Percentiles rank a stretch among this genome's conserved stretches.
phyloP scores from a whole-genome alignment of 2,329 filamentous ascomycete species.

The Pseudohalonectria lignicola region DNA sequence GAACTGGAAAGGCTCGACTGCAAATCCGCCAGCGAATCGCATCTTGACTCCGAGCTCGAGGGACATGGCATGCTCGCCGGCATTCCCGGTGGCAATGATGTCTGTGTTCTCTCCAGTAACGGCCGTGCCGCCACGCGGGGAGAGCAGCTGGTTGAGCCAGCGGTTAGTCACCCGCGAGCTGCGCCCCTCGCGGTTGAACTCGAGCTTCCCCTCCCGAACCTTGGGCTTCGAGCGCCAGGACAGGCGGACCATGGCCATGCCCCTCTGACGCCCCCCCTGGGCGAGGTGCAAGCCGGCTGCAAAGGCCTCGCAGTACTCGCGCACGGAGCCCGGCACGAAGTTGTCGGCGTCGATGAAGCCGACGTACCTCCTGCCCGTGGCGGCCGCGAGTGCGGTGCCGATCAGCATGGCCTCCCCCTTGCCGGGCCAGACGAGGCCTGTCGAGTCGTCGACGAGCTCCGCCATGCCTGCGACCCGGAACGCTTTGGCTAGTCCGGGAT shows the following conservation, averaged over 20 bases:
- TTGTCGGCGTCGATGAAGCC: slow-evolving; percentile 23
- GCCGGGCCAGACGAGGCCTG: slow-evolving; percentile 14
- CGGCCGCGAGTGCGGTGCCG: slow-evolving; percentile 16
- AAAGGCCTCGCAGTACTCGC: slow-evolving; percentile 20
- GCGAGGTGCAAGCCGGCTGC: slow-evolving; percentile 18
- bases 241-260: slow-evolving; percentile 19
- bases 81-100: slow-evolving; percentile 20
- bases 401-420: slow-evolving; percentile 22
- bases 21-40: slow-evolving; percentile 17
- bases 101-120: slow-evolving; percentile 3
- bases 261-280: slow-evolving; percentile 4
- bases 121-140: not conserved
- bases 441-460: slow-evolving; percentile 8
- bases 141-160: slow-evolving; percentile 17
- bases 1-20: slow-evolving; percentile 21
- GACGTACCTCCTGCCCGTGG: slow-evolving; percentile 13
- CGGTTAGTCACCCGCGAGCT: slow-evolving; percentile 18
- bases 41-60: slow-evolving; percentile 22
- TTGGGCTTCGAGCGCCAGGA: slow-evolving; percentile 21
- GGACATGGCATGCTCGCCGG: slow-evolving; percentile 22
- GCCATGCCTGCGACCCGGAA: slow-evolving; percentile 12
- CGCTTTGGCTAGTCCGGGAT: slow-evolving; percentile 12
- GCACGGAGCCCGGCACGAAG: slow-evolving; percentile 15
- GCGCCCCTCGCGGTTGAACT: slow-evolving; percentile 15
- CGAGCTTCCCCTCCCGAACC: slow-evolving; percentile 11